Conservation (phyloP, 2,329 filamentous ascomycete species). For the Meredithiella fracta region DNA sequence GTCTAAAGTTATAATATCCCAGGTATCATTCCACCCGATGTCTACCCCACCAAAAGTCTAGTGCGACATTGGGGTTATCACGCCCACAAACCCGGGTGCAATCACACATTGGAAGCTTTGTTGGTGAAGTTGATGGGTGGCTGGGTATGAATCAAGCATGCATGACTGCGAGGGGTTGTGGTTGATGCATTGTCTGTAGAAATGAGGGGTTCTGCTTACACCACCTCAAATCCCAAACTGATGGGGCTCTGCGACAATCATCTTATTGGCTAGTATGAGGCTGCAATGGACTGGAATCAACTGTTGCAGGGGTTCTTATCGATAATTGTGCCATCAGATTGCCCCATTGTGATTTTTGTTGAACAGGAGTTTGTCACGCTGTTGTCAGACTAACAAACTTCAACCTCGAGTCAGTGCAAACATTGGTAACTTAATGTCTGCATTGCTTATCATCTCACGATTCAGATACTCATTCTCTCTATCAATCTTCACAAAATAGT, state of each 20-base stretch:
- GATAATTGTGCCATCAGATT: background rate
- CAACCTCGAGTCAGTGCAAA: too few species aligned
- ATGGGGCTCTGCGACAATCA: conserved; percentile 2
- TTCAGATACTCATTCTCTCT: too few species aligned
- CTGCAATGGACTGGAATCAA: background rate
- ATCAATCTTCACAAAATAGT: too few species aligned
- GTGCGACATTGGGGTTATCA: background rate
- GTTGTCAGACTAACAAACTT: too few species aligned
- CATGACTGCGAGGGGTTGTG: background rate
- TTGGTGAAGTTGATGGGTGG: background rate
- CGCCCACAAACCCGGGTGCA: background rate
- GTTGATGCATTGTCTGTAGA: background rate
- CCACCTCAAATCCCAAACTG: background rate
- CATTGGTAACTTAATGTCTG: too few species aligned
- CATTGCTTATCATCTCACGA: too few species aligned
- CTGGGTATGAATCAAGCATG: background rate
- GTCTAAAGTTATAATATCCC: background rate
- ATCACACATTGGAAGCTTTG: background rate
- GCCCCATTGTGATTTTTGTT: too few species aligned
- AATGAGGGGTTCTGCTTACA: background rate
- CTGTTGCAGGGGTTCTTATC: background rate
- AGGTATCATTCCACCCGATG: background rate
- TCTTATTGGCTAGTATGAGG: background rate
- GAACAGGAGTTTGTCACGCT: too few species aligned
- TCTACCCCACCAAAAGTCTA: background rate